Evolutionary conservation across 108 stramenopile species (phyloP).

Genomic region (Mediolabrus comicus): DNA sequence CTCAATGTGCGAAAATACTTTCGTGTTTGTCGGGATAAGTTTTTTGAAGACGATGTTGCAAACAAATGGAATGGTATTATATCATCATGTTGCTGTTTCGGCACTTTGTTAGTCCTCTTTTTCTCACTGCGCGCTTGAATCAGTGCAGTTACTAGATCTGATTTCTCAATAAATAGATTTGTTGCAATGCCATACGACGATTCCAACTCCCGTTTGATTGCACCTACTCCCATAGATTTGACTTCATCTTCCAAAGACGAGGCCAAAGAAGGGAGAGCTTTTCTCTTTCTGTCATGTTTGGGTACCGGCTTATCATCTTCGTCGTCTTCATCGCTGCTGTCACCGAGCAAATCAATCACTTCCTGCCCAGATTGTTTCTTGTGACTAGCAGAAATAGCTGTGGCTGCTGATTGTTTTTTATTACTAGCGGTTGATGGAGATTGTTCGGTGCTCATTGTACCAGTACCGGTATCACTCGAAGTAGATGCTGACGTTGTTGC

Average conservation of each 20-base stretch:
- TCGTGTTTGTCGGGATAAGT: background rate
- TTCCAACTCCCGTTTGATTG: background rate
- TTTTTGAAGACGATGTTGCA: conserved; percentile 14
- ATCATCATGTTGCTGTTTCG: background rate
- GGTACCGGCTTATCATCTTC: background rate
- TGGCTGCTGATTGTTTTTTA: background rate
- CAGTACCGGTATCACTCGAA: background rate
- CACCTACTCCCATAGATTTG: background rate
- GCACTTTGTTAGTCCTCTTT: background rate
- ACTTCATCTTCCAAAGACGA: background rate
- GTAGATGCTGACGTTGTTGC: background rate
- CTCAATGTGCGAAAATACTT: conserved; percentile 55
- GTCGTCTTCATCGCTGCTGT: background rate
- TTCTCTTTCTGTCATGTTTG: background rate
- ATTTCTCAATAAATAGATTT: background rate
- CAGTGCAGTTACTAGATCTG: background rate
- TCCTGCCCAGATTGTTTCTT: background rate
- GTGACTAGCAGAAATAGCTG: too few species aligned
- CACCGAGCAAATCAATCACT: background rate
- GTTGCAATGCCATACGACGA: background rate
- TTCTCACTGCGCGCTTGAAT: background rate
- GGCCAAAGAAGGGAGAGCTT: background rate
- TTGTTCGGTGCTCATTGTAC: too few species aligned
- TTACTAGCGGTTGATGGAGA: background rate
- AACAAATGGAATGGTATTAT: conserved; percentile 24